Percentiles rank a stretch among this genome's conserved stretches.
Conservation (phyloP, 257 asterid species). For the Forsythia viridissima region DNA sequence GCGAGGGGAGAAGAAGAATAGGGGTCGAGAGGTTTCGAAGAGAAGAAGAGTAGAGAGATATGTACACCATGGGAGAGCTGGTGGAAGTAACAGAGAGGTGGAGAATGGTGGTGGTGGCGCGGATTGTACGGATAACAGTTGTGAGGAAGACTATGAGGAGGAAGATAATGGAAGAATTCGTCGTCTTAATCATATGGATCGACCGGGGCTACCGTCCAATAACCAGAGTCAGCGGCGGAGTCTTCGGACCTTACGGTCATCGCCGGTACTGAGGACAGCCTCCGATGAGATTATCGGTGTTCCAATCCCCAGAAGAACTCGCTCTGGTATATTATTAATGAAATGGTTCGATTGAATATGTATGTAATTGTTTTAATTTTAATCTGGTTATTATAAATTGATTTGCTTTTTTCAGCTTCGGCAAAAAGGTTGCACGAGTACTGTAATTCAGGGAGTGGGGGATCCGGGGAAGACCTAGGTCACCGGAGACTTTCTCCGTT, state of each 20-base stretch:
- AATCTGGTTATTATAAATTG: conserved; percentile 3
- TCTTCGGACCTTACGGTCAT: conserved; percentile 40
- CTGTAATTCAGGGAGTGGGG: conserved; percentile 36
- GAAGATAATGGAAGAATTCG: conserved; percentile 35
- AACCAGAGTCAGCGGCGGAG: conserved; percentile 31
- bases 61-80: conserved; percentile 37
- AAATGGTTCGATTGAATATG: neutral
- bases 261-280: conserved; percentile 36
- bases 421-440: conserved; percentile 41
- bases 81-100: conserved; percentile 34
- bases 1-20: conserved; percentile 37
- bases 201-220: conserved; percentile 29
- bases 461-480: conserved; percentile 34
- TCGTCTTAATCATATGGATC: conserved; percentile 31
- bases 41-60: conserved; percentile 41
- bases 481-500: conserved; percentile 36
- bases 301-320: conserved; percentile 60
- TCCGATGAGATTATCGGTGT: conserved; percentile 50
- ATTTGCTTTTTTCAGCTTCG: conserved; percentile 33
- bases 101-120: conserved; percentile 18
- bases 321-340: conserved; percentile 46
- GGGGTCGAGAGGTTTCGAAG: conserved; percentile 45
- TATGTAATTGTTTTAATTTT: neutral
- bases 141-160: conserved; percentile 39
- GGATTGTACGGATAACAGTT: conserved; percentile 39